Conservation (phyloP, 371 early-diverging fungal species). For the Apophysomyces variabilis region DNA sequence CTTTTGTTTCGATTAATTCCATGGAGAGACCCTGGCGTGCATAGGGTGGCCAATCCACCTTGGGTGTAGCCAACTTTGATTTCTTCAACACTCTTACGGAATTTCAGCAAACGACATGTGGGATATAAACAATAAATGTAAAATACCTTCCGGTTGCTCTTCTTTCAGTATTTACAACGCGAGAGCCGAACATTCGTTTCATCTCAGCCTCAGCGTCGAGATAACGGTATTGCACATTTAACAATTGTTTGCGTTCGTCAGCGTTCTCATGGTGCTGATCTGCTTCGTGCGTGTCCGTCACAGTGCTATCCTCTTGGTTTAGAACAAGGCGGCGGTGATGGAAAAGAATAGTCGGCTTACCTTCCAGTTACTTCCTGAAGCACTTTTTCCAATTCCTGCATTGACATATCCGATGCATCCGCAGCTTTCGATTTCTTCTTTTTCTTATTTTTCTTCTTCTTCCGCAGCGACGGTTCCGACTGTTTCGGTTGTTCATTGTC, state of each 20-base stretch:
- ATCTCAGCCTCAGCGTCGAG: constrained; percentile 90
- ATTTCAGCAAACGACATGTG: not conserved
- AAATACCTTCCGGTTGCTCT: constrained; percentile 44
- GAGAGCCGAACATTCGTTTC: constrained; percentile 87
- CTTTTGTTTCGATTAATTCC: constrained; percentile 62
- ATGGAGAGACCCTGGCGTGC: constrained; percentile 73
- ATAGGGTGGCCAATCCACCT: constrained; percentile 80
- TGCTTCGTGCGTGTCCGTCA: not conserved
- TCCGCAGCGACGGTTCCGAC: not conserved
- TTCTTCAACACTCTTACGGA: constrained; percentile 48
- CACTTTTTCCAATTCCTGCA: constrained; percentile 68
- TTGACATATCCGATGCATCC: constrained; percentile 53
- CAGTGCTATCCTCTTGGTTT: not conserved
- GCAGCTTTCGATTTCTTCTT: constrained; percentile 38
- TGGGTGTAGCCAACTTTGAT: constrained; percentile 72
- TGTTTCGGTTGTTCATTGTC: too few species aligned
- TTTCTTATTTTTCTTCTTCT: constrained; percentile 60
- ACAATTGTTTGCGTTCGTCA: constrained; percentile 48
- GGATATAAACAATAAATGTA: constrained; percentile 19
- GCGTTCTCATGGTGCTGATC: constrained; percentile 12
- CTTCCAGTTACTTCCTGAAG: constrained; percentile 58
- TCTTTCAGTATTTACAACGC: constrained; percentile 66
- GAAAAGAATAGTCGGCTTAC: constrained; percentile 24
- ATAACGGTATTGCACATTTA: constrained; percentile 66
- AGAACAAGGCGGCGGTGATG: too few species aligned